Conservation (phyloP, 371 early-diverging fungal genomes). For the Mucor mucedo region DNA sequence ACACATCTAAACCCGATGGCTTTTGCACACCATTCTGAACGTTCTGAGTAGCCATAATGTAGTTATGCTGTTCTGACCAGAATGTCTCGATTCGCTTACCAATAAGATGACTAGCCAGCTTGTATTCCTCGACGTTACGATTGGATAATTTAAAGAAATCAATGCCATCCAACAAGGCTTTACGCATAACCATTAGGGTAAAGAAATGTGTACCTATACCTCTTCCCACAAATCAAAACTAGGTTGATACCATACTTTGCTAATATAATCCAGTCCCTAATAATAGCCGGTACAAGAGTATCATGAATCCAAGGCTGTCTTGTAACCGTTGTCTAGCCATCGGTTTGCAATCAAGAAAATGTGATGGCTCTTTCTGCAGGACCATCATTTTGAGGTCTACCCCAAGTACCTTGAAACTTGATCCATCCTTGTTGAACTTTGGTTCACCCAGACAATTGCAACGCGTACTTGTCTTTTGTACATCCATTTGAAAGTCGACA, state of each 20-base stretch:
- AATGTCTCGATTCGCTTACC: slow-evolving; percentile 44
- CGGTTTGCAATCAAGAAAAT: slow-evolving; percentile 53
- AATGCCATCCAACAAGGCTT: slow-evolving; percentile 60
- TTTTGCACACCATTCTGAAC: slow-evolving; percentile 46
- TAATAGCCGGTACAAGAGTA: slow-evolving; percentile 28
- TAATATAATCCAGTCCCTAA: slow-evolving; percentile 68
- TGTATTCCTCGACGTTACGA: neutral
- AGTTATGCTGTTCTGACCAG: slow-evolving; percentile 42
- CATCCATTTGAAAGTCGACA: slow-evolving; percentile 38
- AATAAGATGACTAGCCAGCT: slow-evolving; percentile 25
- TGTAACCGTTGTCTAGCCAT: slow-evolving; percentile 13
- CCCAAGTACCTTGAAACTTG: slow-evolving; percentile 64
- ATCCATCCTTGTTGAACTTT: slow-evolving; percentile 72
- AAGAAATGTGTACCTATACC: slow-evolving; percentile 65
- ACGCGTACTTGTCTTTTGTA: slow-evolving; percentile 28
- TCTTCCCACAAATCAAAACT: slow-evolving; percentile 73
- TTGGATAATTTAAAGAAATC: slow-evolving; percentile 32
- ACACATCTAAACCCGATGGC: slow-evolving; percentile 60
- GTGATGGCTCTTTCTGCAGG: slow-evolving; percentile 75
- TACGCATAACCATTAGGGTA: slow-evolving; percentile 69
- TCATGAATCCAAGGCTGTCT: slow-evolving; percentile 1
- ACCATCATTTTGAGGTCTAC: slow-evolving; percentile 84
- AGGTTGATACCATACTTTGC: slow-evolving; percentile 42
- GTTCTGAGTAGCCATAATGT: slow-evolving; percentile 49
- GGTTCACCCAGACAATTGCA: slow-evolving; percentile 75